These are phyloP conservation scores for Triglochin maritima DNA, from an alignment of 106 monocot species.

Conservation along the genomic window DNA sequence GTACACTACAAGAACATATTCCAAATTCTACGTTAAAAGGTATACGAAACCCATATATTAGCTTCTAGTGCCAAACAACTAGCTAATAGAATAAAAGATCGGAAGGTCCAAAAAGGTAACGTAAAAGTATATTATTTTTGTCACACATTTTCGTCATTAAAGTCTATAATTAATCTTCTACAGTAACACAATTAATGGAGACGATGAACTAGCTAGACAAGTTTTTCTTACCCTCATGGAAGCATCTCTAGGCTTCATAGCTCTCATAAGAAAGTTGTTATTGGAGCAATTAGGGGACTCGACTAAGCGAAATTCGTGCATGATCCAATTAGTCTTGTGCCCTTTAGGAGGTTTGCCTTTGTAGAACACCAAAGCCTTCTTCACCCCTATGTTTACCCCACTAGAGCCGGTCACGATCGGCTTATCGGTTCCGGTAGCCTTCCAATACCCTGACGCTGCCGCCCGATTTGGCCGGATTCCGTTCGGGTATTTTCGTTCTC, in stretches of 20 bases:
- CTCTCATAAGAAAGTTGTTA: neutral
- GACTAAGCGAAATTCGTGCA: conserved; percentile 62
- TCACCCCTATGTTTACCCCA: conserved; percentile 29
- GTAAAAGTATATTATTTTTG: too few species aligned
- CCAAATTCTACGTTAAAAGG: too few species aligned
- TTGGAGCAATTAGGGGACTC: neutral
- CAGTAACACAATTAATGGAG: too few species aligned
- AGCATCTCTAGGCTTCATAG: neutral
- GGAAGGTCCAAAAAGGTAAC: too few species aligned
- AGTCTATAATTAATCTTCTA: too few species aligned
- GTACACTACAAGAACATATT: too few species aligned
- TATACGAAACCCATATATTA: too few species aligned
- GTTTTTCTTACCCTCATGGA: neutral
- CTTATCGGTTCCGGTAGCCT: conserved; percentile 40
- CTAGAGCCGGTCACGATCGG: conserved; percentile 6
- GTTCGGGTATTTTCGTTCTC: conserved; percentile 20
- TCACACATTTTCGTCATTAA: too few species aligned
- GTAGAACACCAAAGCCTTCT: conserved; percentile 37
- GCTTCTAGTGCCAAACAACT: too few species aligned
- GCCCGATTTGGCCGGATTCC: conserved; percentile 24
- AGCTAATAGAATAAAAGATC: too few species aligned
- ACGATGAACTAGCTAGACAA: too few species aligned
- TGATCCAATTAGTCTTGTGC: conserved; percentile 73
- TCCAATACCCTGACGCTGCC: conserved; percentile 45
- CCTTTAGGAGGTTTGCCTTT: conserved; percentile 21